These are phyloP conservation scores for Epichloe amarillans DNA, from an alignment of 2,329 filamentous ascomycete genomes.

Conservation along the genomic window DNA sequence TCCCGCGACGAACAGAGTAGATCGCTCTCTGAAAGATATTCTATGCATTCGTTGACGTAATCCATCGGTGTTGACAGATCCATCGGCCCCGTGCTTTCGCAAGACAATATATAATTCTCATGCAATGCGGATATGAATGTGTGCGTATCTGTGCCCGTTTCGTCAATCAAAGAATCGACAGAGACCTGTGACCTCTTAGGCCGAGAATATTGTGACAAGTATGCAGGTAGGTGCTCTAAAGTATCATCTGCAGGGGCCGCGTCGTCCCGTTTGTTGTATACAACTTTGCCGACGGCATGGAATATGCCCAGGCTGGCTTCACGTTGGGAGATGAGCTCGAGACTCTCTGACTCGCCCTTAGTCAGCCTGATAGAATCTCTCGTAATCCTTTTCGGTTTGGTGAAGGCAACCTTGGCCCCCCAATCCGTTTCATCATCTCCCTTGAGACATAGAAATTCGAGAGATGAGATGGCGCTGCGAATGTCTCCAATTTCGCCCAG, in stretches of 20 bases:
- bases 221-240: slow-evolving; percentile 43
- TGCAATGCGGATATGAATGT: slow-evolving; percentile 85
- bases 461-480: slow-evolving; percentile 76
- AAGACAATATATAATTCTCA: slow-evolving; percentile 86
- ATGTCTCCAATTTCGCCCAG: slow-evolving; percentile 85
- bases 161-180: slow-evolving; percentile 71
- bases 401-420: slow-evolving; percentile 60
- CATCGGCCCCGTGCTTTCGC: slow-evolving; percentile 40
- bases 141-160: slow-evolving; percentile 81
- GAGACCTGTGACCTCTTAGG: slow-evolving; percentile 51
- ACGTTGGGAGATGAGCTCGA: slow-evolving; percentile 71
- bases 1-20: slow-evolving; percentile 64
- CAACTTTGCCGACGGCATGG: slow-evolving; percentile 87
- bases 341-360: slow-evolving; percentile 61
- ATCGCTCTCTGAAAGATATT: slow-evolving; percentile 77
- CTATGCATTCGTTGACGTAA: slow-evolving; percentile 72
- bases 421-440: slow-evolving; percentile 62
- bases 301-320: slow-evolving; percentile 90
- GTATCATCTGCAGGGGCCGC: slow-evolving; percentile 25
- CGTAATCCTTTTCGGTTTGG: slow-evolving; percentile 50
- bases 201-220: slow-evolving; percentile 42
- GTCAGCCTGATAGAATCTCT: slow-evolving; percentile 51
- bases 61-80: slow-evolving; percentile 54
- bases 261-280: slow-evolving; percentile 84
- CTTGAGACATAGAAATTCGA: slow-evolving; percentile 84